A percentile compares a stretch with the other conserved stretches of the same genome.
Conservation (phyloP, 1,284 basidiomycete genomes). For the Cronartium ribicola region DNA sequence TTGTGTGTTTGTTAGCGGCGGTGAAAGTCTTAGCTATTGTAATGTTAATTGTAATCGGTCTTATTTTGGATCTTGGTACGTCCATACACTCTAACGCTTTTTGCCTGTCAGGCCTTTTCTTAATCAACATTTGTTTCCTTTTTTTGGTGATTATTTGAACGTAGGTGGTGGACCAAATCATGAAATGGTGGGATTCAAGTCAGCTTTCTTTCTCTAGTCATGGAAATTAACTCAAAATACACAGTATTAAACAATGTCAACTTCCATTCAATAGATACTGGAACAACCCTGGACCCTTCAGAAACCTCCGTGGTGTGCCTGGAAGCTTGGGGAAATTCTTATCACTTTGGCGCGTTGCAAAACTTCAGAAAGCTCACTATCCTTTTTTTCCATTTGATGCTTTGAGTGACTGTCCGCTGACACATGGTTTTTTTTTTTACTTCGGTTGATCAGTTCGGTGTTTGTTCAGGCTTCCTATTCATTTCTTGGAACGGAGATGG, state of each 20-base stretch:
- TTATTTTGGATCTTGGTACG: slow-evolving; percentile 69
- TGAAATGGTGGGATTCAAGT: slow-evolving; percentile 54
- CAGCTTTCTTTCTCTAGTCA: slow-evolving; percentile 49
- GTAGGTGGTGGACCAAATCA: slow-evolving; percentile 68
- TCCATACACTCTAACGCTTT: not conserved
- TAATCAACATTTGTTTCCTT: slow-evolving; percentile 47
- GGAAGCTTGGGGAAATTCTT: slow-evolving; percentile 52
- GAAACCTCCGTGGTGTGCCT: slow-evolving; percentile 48
- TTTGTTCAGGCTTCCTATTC: slow-evolving; percentile 35
- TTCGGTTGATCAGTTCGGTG: slow-evolving; percentile 58
- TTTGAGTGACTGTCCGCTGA: not conserved
- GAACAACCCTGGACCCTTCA: slow-evolving; percentile 65
- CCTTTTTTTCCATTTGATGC: not conserved
- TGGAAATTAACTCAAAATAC: slow-evolving; percentile 46
- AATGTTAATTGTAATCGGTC: slow-evolving; percentile 58
- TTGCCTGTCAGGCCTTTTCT: not conserved
- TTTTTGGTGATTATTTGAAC: slow-evolving; percentile 57
- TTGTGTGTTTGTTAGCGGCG: slow-evolving; percentile 3
- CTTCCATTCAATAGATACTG: slow-evolving; percentile 61
- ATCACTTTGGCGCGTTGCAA: slow-evolving; percentile 49
- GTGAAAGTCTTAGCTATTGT: slow-evolving; percentile 32
- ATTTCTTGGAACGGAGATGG: slow-evolving; percentile 42
- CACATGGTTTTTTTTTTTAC: slow-evolving; percentile 57
- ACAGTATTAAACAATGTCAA: slow-evolving; percentile 44
- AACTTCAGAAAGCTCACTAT: too few relatives aligned